Evolutionary conservation across 768 basidiomycete species (phyloP).

Genomic region (Suillus cothurnatus): DNA sequence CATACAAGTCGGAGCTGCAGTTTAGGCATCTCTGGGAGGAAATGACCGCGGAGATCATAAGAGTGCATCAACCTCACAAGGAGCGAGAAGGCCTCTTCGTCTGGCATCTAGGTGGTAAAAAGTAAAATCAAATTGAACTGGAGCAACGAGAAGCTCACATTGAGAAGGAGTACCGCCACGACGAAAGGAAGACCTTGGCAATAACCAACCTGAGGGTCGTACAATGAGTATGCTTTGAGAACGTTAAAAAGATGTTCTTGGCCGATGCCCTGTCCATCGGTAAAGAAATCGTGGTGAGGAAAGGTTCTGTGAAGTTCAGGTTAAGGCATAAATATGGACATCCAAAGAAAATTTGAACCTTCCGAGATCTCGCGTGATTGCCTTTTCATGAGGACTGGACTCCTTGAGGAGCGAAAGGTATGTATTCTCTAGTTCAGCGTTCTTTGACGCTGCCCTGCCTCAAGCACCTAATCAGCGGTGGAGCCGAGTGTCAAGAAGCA

Average conservation of each 20-base stretch:
- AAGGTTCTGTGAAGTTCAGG: constrained; percentile 66
- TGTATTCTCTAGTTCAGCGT: constrained; percentile 76
- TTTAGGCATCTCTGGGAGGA: constrained; percentile 99
- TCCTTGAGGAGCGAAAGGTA: constrained; percentile 86
- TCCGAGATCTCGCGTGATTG: constrained; percentile 90
- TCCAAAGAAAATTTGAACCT: constrained; percentile 46
- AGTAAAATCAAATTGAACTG: constrained; percentile 1
- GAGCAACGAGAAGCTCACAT: constrained; percentile 52
- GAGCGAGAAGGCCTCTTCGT: constrained; percentile 97
- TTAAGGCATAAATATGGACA: constrained; percentile 12
- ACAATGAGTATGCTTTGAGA: constrained; percentile 95
- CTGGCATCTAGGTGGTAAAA: constrained; percentile 79
- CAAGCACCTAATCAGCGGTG: constrained; percentile 16
- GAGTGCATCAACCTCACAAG: constrained; percentile 95
- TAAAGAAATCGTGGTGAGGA: constrained; percentile 96
- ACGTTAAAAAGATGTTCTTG: constrained; percentile 99
- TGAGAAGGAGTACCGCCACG: constrained; percentile 89
- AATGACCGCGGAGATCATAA: constrained; percentile 95
- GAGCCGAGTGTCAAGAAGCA: constrained; percentile 6
- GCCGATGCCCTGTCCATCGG: constrained; percentile 90
- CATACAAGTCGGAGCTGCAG: constrained; percentile 87
- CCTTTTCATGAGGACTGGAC: constrained; percentile 87
- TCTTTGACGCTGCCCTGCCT: constrained; percentile 90
- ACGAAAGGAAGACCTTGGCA: constrained; percentile 98
- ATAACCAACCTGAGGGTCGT: constrained; percentile 94